A percentile compares a stretch with the other conserved stretches of the same genome.
Conservation (phyloP, 192 early-diverging fungal genomes). For the Backusella psychrophila region DNA sequence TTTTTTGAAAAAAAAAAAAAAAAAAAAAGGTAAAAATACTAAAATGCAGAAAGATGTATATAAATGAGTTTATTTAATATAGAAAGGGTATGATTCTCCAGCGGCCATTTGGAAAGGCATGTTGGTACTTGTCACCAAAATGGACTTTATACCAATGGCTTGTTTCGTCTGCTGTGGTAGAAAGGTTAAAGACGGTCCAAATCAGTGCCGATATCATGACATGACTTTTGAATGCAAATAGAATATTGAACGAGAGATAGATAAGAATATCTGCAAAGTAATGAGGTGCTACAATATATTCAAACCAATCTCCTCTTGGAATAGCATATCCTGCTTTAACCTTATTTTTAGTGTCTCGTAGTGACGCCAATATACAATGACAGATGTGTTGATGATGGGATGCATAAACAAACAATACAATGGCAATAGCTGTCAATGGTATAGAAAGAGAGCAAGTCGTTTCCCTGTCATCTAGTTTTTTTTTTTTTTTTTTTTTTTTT, state of each 20-base stretch:
- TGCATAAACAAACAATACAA: conserved; percentile 50
- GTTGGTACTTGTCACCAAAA: conserved; percentile 51
- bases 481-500: no score
- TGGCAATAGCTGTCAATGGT: conserved; percentile 27
- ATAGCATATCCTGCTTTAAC: conserved; percentile 44
- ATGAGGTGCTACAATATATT: conserved; percentile 61
- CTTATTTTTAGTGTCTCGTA: conserved; percentile 35
- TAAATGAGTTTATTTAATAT: conserved; percentile 8
- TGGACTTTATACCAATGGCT: conserved; percentile 62
- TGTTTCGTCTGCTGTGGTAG: conserved; percentile 61
- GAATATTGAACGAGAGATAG: conserved; percentile 57
- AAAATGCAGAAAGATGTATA: no score
- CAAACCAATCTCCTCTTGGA: conserved; percentile 68
- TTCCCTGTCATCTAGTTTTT: background rate
- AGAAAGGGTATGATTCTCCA: conserved; percentile 30
- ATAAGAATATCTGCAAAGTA: conserved; percentile 72
- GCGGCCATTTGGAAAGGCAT: conserved; percentile 16
- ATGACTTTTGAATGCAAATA: conserved; percentile 35
- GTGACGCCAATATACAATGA: conserved; percentile 62
- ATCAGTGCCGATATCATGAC: conserved; percentile 42
- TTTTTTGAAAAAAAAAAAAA: no score
- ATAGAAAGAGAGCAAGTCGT: conserved; percentile 23
- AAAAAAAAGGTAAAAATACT: background rate
- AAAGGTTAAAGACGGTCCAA: conserved; percentile 65
- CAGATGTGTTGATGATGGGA: conserved; percentile 64